Evolutionary conservation across 2,329 filamentous ascomycete species (phyloP).

Genomic region (Penicillium oxalicum): DNA sequence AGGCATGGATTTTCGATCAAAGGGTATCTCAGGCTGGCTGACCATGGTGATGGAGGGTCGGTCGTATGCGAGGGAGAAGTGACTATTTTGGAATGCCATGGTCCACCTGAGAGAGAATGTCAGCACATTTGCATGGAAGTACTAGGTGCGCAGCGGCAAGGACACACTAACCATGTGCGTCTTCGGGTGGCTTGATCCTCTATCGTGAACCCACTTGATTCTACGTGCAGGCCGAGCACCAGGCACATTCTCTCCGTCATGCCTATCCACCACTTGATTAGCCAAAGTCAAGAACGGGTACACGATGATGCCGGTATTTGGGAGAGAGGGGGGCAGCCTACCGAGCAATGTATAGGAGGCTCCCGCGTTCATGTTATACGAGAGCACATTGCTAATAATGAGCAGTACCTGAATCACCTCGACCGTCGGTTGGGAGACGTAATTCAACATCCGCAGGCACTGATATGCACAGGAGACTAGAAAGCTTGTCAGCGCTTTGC

Average conservation of each 20-base stretch:
- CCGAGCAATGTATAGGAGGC: conserved; percentile 57
- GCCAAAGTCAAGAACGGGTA: too few species aligned
- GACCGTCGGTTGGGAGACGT: conserved; percentile 55
- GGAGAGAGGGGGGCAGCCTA: conserved; percentile 14
- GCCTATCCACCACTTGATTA: conserved; percentile 8
- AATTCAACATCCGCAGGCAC: conserved; percentile 58
- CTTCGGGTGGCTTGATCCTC: conserved; percentile 37
- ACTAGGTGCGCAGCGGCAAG: too few species aligned
- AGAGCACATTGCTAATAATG: conserved; percentile 57
- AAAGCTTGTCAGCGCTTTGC: conserved; percentile 12
- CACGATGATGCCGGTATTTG: too few species aligned
- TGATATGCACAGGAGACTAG: conserved; percentile 59
- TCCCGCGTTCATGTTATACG: conserved; percentile 60
- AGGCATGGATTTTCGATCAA: conserved; percentile 46
- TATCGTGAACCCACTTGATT: conserved; percentile 46
- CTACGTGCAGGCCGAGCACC: conserved; percentile 52
- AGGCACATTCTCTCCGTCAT: conserved; percentile 47
- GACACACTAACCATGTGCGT: conserved; percentile 30
- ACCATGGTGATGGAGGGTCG: conserved; percentile 49
- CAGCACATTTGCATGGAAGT: not conserved
- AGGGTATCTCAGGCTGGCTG: conserved; percentile 43
- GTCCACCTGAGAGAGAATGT: conserved; percentile 40
- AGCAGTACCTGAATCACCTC: conserved; percentile 58
- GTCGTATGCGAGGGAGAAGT: conserved; percentile 58
- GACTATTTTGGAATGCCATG: conserved; percentile 55